Evolutionary conservation across 345 rosid genomes (phyloP).

Genomic region (Anastatica hierochuntica): DNA sequence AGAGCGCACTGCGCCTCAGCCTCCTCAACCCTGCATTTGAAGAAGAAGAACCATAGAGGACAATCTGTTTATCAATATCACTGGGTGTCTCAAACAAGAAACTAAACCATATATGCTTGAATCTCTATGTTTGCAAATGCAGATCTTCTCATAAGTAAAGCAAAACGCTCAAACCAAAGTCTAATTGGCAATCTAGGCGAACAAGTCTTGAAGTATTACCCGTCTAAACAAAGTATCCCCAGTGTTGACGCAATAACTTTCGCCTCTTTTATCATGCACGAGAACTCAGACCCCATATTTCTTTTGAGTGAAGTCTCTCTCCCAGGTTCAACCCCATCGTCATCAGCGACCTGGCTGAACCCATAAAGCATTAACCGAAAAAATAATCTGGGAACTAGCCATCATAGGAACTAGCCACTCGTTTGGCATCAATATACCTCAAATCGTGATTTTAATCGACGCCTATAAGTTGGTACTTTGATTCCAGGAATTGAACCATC

Average conservation of each 20-base stretch:
- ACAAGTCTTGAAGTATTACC: slow-evolving; percentile 35
- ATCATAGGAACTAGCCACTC: not conserved
- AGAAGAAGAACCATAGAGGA: slow-evolving; percentile 5
- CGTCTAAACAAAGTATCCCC: slow-evolving; percentile 85
- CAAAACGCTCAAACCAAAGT: not conserved
- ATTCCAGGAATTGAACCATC: slow-evolving; percentile 95
- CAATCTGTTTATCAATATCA: not conserved
- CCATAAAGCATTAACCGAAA: slow-evolving; percentile 6
- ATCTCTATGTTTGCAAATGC: not conserved
- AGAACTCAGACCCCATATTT: slow-evolving; percentile 92
- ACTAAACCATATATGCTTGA: too few relatives aligned
- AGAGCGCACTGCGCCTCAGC: slow-evolving; percentile 95
- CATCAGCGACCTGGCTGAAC: slow-evolving; percentile 41
- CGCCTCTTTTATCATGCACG: slow-evolving; percentile 80
- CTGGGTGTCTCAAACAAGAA: too few relatives aligned
- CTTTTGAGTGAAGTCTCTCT: slow-evolving; percentile 53
- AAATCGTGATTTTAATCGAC: slow-evolving; percentile 47
- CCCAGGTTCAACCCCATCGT: slow-evolving; percentile 29
- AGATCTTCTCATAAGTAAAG: not conserved
- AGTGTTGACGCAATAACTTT: slow-evolving; percentile 62
- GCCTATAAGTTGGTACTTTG: slow-evolving; percentile 66
- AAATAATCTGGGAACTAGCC: not conserved
- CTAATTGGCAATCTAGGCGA: not conserved
- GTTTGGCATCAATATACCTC: slow-evolving; percentile 30
- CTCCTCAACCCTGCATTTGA: slow-evolving; percentile 63